Evolutionary conservation across 495 filamentous ascomycete genomes (phyloP).

Genomic region (Oidiodendron maius): DNA sequence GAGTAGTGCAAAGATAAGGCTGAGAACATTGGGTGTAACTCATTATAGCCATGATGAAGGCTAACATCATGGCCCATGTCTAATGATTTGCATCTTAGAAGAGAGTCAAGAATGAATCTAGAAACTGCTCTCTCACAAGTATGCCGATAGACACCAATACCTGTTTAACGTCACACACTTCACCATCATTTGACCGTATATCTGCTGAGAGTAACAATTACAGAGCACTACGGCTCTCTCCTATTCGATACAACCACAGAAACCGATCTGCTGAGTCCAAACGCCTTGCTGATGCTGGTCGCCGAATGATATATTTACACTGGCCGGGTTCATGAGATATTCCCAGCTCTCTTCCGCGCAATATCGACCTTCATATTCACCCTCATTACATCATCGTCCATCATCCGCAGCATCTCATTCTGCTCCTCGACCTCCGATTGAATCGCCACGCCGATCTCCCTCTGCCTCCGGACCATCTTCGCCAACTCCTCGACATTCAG

Average conservation of each 20-base stretch:
- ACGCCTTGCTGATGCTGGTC: neutral
- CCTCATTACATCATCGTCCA: slow-evolving; percentile 71
- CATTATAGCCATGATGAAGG: no score
- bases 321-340: slow-evolving; percentile 39
- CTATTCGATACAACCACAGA: neutral
- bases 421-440: slow-evolving; percentile 80
- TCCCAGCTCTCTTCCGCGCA: slow-evolving; percentile 73
- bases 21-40: no score
- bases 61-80: no score
- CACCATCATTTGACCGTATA: neutral
- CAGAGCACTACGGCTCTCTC: no score
- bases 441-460: slow-evolving; percentile 80
- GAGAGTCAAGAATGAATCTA: no score
- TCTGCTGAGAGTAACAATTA: no score
- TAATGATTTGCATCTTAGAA: no score
- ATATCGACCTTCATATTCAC: slow-evolving; percentile 73
- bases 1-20: no score
- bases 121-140: no score
- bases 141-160: no score
- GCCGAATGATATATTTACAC: neutral
- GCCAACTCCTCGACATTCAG: slow-evolving; percentile 67
- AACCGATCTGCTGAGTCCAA: neutral
- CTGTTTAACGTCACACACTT: no score
- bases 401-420: slow-evolving; percentile 68
- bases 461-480: slow-evolving; percentile 72